These are phyloP conservation scores for Scleroderma bovista DNA, from an alignment of 768 basidiomycete genomes.

Conservation along the genomic window DNA sequence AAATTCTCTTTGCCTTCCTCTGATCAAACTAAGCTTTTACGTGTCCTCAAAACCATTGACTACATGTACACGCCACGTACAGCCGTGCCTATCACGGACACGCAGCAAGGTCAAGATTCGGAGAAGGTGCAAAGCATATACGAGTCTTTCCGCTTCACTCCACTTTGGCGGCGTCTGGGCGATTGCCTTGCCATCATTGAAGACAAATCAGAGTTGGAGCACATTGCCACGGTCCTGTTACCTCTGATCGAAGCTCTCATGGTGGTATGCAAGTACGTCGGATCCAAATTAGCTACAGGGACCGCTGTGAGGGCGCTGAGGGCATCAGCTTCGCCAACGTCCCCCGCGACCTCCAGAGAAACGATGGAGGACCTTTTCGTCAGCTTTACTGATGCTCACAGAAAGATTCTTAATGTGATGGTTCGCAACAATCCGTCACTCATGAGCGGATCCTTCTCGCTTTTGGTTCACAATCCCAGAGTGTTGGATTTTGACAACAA, in stretches of 20 bases:
- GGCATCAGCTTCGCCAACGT: slow-evolving; percentile 63
- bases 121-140: slow-evolving; percentile 88
- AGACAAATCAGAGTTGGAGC: slow-evolving; percentile 71
- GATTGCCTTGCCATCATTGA: slow-evolving; percentile 83
- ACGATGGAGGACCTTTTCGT: slow-evolving; percentile 90
- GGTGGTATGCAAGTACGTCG: slow-evolving; percentile 97
- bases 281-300: slow-evolving; percentile 49
- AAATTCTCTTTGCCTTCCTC: slow-evolving; percentile 95
- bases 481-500: slow-evolving; percentile 99
- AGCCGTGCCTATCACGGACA: slow-evolving; percentile 35
- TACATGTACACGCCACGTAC: slow-evolving; percentile 81
- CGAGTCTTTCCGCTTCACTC: slow-evolving; percentile 84
- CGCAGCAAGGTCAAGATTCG: slow-evolving; percentile 46
- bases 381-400: slow-evolving; percentile 87
- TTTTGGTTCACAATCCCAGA: slow-evolving; percentile 91
- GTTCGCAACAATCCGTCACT: slow-evolving; percentile 97
- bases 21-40: slow-evolving; percentile 90
- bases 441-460: slow-evolving; percentile 97
- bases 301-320: slow-evolving; percentile 47
- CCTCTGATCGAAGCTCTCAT: slow-evolving; percentile 95
- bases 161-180: slow-evolving; percentile 86
- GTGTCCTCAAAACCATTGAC: slow-evolving; percentile 95
- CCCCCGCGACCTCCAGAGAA: slow-evolving; percentile 63
- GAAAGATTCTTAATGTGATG: slow-evolving; percentile 93
- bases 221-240: slow-evolving; percentile 87